Evolutionary conservation across 345 rosid genomes (phyloP), one percentile per base, ranked within the genome.

Genomic region (Alliaria petiolata): DNA sequence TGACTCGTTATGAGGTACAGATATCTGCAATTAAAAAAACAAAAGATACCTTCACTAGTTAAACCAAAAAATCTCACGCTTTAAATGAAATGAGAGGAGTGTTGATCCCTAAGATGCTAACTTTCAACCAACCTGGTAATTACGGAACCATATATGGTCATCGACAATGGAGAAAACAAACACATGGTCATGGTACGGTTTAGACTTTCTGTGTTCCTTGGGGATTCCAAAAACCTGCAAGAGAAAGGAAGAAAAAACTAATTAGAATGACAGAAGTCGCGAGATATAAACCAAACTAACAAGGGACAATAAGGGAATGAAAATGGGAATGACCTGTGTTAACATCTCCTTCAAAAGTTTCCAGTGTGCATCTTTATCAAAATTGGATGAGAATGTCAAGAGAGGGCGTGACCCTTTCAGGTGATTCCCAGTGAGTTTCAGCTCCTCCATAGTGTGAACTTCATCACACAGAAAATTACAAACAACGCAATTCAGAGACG

Each of bases 361-460:
- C 97, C 97, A 95, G 75, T 89, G 98, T 6, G 81, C 83, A 79
- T 88, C 87, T 60, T 89, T 91, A 43, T 85, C 96, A 47, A 95
- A 95, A 74, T 91, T 95, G 62, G 85, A 65, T 0, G 99, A 88
- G 79, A 95, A 89, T 12, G 97, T 88, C 84, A 95, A 70, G 50
- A 91, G 58, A 26, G 98, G 98, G 0, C 98, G 85, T 4, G 99
- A 95, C 4, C 89, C 97, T 80, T 79, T 85, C 71, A 95, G 81
- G 81, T 95, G 98, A 54, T 95, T 91, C 66, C 99, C 98, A 31
- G 99, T 95, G 22, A 95, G 96, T 83, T 92, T 95, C 69, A 95
- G 71, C 82, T 91, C 97, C 77, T 90, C 98, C 98, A 95, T 92
- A 7, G 97, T 88, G 79, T 95, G 99, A 58, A 90, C 97, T 91